Evolutionary conservation across 2,329 filamentous ascomycete species (phyloP).

Genomic region (Colletotrichum orbiculare): DNA sequence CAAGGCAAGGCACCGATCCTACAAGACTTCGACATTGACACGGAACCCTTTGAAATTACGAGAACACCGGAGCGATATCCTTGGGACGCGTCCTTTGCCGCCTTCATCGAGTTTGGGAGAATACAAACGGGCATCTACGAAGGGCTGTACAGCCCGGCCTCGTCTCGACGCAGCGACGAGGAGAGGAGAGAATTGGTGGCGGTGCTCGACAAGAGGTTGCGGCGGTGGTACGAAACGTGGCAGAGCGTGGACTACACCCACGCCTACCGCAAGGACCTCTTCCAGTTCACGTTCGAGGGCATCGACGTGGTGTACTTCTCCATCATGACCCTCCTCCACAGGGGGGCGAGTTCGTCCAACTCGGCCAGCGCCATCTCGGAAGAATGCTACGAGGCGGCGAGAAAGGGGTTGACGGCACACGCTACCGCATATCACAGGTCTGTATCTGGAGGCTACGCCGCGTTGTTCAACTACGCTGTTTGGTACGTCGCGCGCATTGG

Average conservation of each 20-base stretch:
- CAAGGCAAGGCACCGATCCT: conserved; percentile 38
- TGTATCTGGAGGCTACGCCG: conserved; percentile 23
- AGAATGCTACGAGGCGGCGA: conserved; percentile 37
- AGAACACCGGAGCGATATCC: conserved; percentile 16
- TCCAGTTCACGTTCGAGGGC: conserved; percentile 33
- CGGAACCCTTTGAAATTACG: conserved; percentile 23
- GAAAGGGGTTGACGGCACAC: conserved; percentile 36
- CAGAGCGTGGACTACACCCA: conserved; percentile 29
- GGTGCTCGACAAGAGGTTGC: conserved; percentile 26
- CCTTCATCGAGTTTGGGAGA: conserved; percentile 32
- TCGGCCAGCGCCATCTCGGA: conserved; percentile 31
- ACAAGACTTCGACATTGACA: conserved; percentile 37
- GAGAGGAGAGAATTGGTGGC: conserved; percentile 10
- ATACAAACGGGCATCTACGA: conserved; percentile 36
- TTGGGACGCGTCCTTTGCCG: conserved; percentile 29
- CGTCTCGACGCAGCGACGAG: conserved; percentile 6
- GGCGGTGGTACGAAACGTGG: conserved; percentile 36
- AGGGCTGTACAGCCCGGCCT: conserved; percentile 31
- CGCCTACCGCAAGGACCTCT: conserved; percentile 35
- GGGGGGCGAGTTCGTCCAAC: conserved; percentile 34
- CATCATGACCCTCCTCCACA: conserved; percentile 37
- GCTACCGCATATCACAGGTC: conserved; percentile 33
- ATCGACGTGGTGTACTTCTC: conserved; percentile 39
- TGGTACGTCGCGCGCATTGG: conserved; percentile 28
- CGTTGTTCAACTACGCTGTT: conserved; percentile 37